Conservation (phyloP, 2,329 filamentous ascomycete genomes). For the Pseudocercospora fuligena region DNA sequence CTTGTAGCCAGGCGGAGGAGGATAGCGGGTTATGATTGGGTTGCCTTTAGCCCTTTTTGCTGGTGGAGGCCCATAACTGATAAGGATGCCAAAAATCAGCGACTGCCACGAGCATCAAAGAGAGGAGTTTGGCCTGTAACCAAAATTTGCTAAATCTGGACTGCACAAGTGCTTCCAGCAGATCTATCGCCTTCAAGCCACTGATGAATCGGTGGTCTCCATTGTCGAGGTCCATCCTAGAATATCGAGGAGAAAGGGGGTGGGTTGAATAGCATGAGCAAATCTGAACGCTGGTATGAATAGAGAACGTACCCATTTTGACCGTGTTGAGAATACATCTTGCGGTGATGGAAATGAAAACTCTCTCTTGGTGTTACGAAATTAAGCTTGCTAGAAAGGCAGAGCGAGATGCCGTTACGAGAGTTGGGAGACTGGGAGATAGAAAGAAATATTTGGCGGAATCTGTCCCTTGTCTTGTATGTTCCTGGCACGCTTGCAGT, state of each 20-base stretch:
- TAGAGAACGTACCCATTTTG: constrained; percentile 4
- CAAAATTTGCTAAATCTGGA: neutral
- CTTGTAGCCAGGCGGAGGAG: constrained; percentile 55
- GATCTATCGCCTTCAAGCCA: neutral
- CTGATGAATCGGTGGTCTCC: neutral
- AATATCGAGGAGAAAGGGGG: neutral
- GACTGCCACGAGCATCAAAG: neutral
- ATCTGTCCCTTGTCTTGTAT: neutral
- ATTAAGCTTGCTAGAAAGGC: neutral
- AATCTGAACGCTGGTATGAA: neutral
- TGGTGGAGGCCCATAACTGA: constrained; percentile 35
- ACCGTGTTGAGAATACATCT: constrained; percentile 3
- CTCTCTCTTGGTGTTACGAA: neutral
- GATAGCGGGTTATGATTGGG: constrained; percentile 56
- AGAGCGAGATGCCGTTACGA: constrained; percentile 6
- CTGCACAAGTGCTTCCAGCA: neutral
- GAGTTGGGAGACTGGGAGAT: neutral
- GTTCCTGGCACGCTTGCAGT: neutral
- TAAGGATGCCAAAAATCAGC: neutral
- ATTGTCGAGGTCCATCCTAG: neutral
- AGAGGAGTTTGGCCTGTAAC: neutral
- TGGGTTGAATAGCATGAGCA: neutral
- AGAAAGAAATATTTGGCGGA: constrained; percentile 5
- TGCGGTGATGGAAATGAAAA: constrained; percentile 1
- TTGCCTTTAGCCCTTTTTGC: constrained; percentile 52